Evolutionary conservation across 306 rosid genomes (phyloP).

Genomic region (Bauhinia variegata): DNA sequence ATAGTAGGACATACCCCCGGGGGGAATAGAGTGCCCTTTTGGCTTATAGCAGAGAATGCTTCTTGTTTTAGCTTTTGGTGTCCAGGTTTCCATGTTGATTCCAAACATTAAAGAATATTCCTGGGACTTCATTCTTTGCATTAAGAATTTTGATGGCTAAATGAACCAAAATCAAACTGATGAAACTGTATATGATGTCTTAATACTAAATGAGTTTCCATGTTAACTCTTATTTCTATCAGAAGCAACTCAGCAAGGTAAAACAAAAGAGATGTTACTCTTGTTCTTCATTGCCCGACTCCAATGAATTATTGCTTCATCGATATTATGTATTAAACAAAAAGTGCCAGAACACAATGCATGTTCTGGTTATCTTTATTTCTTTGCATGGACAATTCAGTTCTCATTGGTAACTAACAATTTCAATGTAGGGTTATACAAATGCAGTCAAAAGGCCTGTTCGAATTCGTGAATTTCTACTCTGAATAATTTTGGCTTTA

Average conservation of each 20-base stretch:
- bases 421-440: constrained; percentile 74
- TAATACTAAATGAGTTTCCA: constrained; percentile 15
- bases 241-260: constrained; percentile 1
- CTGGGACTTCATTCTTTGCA: not conserved
- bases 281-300: not conserved
- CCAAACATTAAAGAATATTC: not conserved
- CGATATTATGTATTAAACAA: not conserved
- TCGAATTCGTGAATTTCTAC: constrained; percentile 81
- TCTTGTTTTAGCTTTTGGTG: not conserved
- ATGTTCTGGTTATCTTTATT: not conserved
- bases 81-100: constrained; percentile 10
- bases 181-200: not conserved
- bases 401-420: constrained; percentile 18
- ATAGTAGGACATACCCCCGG: too few relatives aligned
- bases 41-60: not conserved
- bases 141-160: not conserved
- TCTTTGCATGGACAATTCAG: not conserved
- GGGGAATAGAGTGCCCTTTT: too few relatives aligned
- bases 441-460: constrained; percentile 93
- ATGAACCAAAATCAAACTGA: not conserved
- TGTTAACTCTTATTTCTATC: not conserved
- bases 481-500: constrained; percentile 32
- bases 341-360: not conserved
- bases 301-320: constrained; percentile 4
- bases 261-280: not conserved